Evolutionary conservation across 1,284 basidiomycete species (phyloP).

Genomic region (Cutaneotrichosporon sp.): DNA sequence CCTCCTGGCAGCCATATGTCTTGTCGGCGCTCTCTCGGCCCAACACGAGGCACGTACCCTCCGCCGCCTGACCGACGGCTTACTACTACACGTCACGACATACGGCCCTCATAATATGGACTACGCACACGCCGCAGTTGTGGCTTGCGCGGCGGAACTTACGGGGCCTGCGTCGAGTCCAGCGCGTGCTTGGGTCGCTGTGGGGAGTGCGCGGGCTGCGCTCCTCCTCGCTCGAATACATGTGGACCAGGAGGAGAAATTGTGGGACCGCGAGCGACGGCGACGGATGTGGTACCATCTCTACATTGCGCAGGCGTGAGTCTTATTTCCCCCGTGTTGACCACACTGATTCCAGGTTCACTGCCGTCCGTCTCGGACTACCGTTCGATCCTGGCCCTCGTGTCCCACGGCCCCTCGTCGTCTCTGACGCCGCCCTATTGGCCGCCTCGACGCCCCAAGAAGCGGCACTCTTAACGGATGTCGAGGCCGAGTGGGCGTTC

Average conservation of each 20-base stretch:
- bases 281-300: constrained; percentile 3
- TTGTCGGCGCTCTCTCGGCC: neutral
- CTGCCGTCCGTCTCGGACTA: neutral
- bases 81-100: neutral
- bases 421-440: constrained; percentile 5
- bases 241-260: constrained; percentile 5
- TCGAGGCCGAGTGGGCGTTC: constrained; percentile 7
- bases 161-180: neutral
- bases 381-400: neutral
- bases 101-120: neutral
- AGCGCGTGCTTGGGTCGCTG: constrained; percentile 6
- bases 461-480: neutral
- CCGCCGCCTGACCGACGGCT: neutral
- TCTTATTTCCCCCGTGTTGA: neutral
- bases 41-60: neutral
- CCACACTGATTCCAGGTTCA: neutral
- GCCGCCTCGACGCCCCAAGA: neutral
- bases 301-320: neutral
- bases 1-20: neutral
- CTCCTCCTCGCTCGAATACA: neutral
- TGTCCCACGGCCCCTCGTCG: constrained; percentile 4
- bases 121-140: neutral
- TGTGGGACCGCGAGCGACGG: neutral
- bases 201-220: constrained; percentile 6
- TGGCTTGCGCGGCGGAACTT: neutral